Percentiles rank a stretch among this genome's conserved stretches.
Evolutionary conservation across 805 yeast genomes (phyloP).

Genomic region (Saccharomycopsis olivae): DNA sequence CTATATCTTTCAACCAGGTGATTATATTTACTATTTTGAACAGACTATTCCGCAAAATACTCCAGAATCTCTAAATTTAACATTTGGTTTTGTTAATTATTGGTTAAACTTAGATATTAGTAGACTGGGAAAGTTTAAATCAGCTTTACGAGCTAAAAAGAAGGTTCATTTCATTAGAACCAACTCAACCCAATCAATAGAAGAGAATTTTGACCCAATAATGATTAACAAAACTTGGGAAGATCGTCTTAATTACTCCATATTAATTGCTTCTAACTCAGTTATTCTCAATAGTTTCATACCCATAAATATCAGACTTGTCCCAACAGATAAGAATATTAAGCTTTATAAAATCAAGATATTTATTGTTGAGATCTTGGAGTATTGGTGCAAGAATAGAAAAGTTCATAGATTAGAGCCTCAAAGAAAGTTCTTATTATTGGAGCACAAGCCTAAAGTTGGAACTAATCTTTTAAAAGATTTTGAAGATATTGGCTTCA

Average conservation of each 20-base stretch:
- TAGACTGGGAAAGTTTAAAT: conserved; percentile 78
- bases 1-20: conserved; percentile 69
- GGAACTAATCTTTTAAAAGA: conserved; percentile 39
- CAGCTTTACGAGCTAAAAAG: conserved; percentile 52
- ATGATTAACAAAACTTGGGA: conserved; percentile 91
- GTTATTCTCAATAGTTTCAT: conserved; percentile 73
- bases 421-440: conserved; percentile 60
- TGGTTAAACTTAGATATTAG: conserved; percentile 57
- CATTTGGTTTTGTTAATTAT: conserved; percentile 76
- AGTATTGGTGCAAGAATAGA: conserved; percentile 77
- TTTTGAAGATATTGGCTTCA: conserved; percentile 22
- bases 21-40: conserved; percentile 86
- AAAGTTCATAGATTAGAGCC: conserved; percentile 93
- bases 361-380: conserved; percentile 79
- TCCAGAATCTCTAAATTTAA: conserved; percentile 71
- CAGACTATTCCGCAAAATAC: conserved; percentile 71
- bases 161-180: conserved; percentile 65
- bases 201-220: conserved; percentile 80
- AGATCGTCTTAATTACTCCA: conserved; percentile 79
- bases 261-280: conserved; percentile 81
- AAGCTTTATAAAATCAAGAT: conserved; percentile 78
- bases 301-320: conserved; percentile 75
- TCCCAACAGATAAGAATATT: conserved; percentile 74
- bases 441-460: conserved; percentile 65
- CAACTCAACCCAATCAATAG: conserved; percentile 68